Conservation (phyloP, 2,329 filamentous ascomycete genomes). For the Colletotrichum musicola region DNA sequence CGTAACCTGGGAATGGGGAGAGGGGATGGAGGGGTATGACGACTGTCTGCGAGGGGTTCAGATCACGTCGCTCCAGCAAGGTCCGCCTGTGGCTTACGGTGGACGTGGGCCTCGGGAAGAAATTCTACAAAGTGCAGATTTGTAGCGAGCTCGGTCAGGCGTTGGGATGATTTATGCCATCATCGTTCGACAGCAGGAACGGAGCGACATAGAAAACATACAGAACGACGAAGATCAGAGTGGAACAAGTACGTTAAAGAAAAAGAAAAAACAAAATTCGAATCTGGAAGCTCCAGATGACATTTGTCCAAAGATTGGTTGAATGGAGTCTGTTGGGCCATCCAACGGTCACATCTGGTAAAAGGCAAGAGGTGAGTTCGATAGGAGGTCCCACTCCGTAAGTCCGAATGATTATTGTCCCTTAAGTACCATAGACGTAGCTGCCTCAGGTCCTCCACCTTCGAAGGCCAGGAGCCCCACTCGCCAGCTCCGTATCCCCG, state of each 20-base stretch:
- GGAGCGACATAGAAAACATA: neutral
- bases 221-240: neutral
- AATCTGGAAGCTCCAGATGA: slow-evolving; percentile 43
- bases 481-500: slow-evolving; percentile 19
- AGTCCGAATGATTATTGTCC: rapidly evolving
- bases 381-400: slow-evolving; percentile 72
- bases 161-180: too few relatives aligned
- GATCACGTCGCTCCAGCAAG: slow-evolving; percentile 1
- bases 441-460: neutral
- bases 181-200: too few relatives aligned
- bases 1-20: slow-evolving; percentile 8
- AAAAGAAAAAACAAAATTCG: slow-evolving; percentile 41
- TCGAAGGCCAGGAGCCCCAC: neutral
- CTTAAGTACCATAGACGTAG: slow-evolving; percentile 39
- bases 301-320: slow-evolving; percentile 53
- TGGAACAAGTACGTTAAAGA: neutral
- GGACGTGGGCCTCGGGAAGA: too few relatives aligned
- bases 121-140: too few relatives aligned
- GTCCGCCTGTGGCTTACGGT: too few relatives aligned
- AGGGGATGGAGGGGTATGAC: slow-evolving; percentile 35
- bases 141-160: too few relatives aligned
- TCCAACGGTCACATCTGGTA: slow-evolving; percentile 76
- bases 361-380: slow-evolving; percentile 77
- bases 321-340: slow-evolving; percentile 56
- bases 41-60: slow-evolving; percentile 10